These are phyloP conservation scores for Globisporangium lucens DNA, from an alignment of 352 stramenopile genomes.

Conservation along the genomic window DNA sequence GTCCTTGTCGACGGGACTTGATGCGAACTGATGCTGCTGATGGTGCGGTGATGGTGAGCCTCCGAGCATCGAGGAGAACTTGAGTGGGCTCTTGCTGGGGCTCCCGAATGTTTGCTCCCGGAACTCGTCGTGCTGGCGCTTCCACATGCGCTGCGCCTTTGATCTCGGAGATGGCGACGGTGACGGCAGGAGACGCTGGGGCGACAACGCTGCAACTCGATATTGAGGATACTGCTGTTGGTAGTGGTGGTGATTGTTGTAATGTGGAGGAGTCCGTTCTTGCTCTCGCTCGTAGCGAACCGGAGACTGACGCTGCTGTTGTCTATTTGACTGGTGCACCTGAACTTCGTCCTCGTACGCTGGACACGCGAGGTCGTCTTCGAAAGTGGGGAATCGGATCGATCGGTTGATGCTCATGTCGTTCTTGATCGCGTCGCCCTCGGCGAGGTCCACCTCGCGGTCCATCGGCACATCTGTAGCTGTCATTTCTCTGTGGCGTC, in stretches of 20 bases:
- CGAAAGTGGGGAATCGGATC: slow-evolving; percentile 39
- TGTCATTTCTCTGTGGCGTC: too few relatives aligned
- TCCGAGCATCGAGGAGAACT: background rate
- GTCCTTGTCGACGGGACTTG: slow-evolving; percentile 35
- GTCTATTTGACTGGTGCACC: background rate
- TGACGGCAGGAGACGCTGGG: slow-evolving; percentile 15
- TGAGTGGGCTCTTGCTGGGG: slow-evolving; percentile 13
- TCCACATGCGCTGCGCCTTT: slow-evolving; percentile 19
- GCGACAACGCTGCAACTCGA: background rate
- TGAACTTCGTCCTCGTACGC: slow-evolving; percentile 45
- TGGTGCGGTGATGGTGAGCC: background rate
- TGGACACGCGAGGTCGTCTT: slow-evolving; percentile 57
- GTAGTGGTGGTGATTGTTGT: background rate
- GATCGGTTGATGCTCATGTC: slow-evolving; percentile 23
- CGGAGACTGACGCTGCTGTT: background rate
- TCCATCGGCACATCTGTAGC: background rate
- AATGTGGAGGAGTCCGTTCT: background rate
- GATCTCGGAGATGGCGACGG: slow-evolving; percentile 21
- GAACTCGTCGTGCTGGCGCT: slow-evolving; percentile 26
- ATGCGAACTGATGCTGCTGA: background rate
- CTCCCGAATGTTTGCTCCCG: slow-evolving; percentile 18
- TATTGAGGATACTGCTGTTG: background rate
- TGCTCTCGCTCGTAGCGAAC: background rate
- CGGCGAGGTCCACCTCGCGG: slow-evolving; percentile 15
- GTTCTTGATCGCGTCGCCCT: slow-evolving; percentile 20